These are phyloP conservation scores for Thielaviopsis ethacetica DNA, from an alignment of 2,329 filamentous ascomycete species.

Conservation along the genomic window DNA sequence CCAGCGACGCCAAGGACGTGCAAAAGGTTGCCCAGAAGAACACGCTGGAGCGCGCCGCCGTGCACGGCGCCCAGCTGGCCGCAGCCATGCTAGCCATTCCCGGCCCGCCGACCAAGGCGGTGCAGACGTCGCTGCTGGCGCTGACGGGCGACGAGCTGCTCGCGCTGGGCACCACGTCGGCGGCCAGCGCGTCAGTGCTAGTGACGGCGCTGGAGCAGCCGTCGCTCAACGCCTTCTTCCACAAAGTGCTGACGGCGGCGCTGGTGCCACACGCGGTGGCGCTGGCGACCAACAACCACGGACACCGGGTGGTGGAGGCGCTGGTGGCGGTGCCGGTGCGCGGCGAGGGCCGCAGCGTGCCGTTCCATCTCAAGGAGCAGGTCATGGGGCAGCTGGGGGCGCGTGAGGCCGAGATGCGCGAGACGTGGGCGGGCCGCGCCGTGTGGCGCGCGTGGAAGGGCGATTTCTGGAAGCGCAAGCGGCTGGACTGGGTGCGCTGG, in stretches of 20 bases:
- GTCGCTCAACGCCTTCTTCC: slow-evolving; percentile 34
- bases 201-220: slow-evolving; percentile 32
- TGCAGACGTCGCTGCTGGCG: slow-evolving; percentile 55
- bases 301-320: slow-evolving; percentile 34
- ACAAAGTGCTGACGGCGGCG: slow-evolving; percentile 35
- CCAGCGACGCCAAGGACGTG: slow-evolving; percentile 17
- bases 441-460: slow-evolving; percentile 43
- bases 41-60: slow-evolving; percentile 14
- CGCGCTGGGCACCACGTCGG: slow-evolving; percentile 43
- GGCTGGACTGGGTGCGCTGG: slow-evolving; percentile 39
- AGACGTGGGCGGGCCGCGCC: slow-evolving; percentile 36
- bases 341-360: slow-evolving; percentile 28
- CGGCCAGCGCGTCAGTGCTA: slow-evolving; percentile 32
- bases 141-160: slow-evolving; percentile 40
- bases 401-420: slow-evolving; percentile 32
- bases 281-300: slow-evolving; percentile 33
- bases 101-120: slow-evolving; percentile 48
- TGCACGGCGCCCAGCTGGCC: slow-evolving; percentile 67
- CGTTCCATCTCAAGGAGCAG: slow-evolving; percentile 41
- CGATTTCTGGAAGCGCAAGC: slow-evolving; percentile 37
- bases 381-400: slow-evolving; percentile 33
- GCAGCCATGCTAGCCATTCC: slow-evolving; percentile 63
- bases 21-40: slow-evolving; percentile 6
- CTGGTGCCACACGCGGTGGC: slow-evolving; percentile 28
- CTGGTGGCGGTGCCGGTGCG: slow-evolving; percentile 34